Percentiles rank a stretch among this genome's conserved stretches.
Conservation (phyloP, 75 land plant species). For the Gnetum montanum region DNA sequence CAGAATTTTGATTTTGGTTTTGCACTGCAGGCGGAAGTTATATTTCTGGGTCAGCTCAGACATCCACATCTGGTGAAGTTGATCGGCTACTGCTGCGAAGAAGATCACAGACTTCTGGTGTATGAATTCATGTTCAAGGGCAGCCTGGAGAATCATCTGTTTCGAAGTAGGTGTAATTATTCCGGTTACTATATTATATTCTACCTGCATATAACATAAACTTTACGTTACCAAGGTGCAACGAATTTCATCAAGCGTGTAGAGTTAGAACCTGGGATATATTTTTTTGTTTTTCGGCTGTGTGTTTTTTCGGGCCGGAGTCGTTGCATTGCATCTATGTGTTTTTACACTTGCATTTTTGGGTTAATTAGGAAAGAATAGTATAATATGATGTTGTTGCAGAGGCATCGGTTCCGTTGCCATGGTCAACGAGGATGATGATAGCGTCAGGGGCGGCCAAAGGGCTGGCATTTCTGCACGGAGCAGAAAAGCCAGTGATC, state of each 20-base stretch:
- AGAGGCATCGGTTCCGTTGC: conserved; percentile 39
- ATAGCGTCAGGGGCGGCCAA: conserved; percentile 65
- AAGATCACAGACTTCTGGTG: conserved; percentile 6
- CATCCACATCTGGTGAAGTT: conserved; percentile 9
- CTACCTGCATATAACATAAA: too few relatives aligned
- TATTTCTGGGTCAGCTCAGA: conserved; percentile 5
- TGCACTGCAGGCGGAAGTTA: conserved; percentile 10
- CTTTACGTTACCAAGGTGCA: too few relatives aligned
- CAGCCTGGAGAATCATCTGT: conserved; percentile 8
- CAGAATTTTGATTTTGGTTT: too few relatives aligned
- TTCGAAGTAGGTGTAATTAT: conserved; percentile 9
- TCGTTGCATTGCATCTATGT: too few relatives aligned
- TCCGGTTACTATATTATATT: too few relatives aligned
- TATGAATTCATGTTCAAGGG: conserved; percentile 5
- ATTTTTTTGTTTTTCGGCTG: too few relatives aligned
- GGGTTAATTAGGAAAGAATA: too few relatives aligned
- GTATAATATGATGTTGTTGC: neutral
- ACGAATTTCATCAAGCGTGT: too few relatives aligned
- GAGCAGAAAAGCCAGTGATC: conserved; percentile 63
- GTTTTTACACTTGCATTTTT: too few relatives aligned
- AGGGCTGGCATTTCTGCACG: conserved; percentile 77
- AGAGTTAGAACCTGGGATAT: too few relatives aligned
- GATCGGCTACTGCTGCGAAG: conserved; percentile 8
- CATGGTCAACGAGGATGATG: conserved; percentile 62
- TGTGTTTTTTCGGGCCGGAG: too few relatives aligned